These are phyloP conservation scores for Pharnaceum exiguum DNA, from an alignment of 148 eudicot genomes.

Conservation along the genomic window DNA sequence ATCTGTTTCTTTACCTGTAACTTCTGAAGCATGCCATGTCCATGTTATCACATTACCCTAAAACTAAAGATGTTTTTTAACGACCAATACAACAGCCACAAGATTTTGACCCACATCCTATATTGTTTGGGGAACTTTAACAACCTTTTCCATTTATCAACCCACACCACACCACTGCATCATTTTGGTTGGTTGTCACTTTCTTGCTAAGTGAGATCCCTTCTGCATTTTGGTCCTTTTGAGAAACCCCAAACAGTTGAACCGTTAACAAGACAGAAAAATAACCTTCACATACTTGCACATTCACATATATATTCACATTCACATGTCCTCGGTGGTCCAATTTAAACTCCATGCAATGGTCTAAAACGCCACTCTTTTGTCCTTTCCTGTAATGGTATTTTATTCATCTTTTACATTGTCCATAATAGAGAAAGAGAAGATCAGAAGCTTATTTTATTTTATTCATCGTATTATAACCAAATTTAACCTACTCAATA, in stretches of 20 bases:
- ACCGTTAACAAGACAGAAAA: not conserved
- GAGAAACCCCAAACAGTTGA: not conserved
- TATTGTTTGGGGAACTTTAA: not conserved
- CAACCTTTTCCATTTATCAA: conserved; percentile 2
- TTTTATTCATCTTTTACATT: not conserved
- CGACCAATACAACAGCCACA: not conserved
- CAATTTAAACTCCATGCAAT: not conserved
- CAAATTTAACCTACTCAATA: no score
- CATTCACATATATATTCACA: no score
- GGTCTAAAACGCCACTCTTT: not conserved
- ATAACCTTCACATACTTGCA: no score
- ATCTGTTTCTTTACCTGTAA: not conserved
- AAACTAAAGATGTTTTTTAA: not conserved
- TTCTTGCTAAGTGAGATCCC: not conserved
- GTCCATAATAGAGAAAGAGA: not conserved
- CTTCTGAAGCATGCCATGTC: conserved; percentile 11
- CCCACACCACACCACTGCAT: conserved; percentile 11
- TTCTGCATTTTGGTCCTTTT: conserved; percentile 8
- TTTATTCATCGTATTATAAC: no score
- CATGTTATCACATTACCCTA: conserved; percentile 6
- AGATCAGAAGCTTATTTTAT: no score
- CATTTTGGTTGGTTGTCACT: conserved; percentile 9
- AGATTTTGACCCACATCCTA: not conserved
- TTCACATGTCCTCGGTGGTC: not conserved
- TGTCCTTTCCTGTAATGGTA: not conserved